Conservation (phyloP, 1,139 yeast species). For the Blastobotrys serpentis region DNA sequence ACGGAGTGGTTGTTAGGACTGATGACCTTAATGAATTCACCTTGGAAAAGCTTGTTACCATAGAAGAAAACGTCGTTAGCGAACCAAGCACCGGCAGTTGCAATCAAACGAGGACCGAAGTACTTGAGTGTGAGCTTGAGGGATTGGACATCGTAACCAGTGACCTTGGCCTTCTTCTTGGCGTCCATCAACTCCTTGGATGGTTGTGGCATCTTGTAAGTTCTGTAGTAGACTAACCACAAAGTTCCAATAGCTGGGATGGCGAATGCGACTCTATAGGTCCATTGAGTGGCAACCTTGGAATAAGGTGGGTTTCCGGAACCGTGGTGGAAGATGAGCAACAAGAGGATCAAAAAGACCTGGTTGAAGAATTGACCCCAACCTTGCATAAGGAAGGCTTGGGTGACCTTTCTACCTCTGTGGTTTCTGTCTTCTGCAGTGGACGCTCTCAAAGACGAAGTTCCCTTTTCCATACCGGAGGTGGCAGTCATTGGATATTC, state of each 20-base stretch:
- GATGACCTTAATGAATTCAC: constrained; percentile 61
- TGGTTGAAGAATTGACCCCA: constrained; percentile 47
- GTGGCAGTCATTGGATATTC: constrained; percentile 94
- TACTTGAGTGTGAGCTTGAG: constrained; percentile 46
- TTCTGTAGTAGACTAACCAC: constrained; percentile 42
- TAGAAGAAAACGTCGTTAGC: constrained; percentile 93
- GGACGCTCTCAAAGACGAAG: constrained; percentile 28
- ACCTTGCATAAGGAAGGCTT: constrained; percentile 45
- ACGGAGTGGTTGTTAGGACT: constrained; percentile 67
- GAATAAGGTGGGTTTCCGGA: constrained; percentile 44
- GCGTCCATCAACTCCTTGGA: constrained; percentile 33
- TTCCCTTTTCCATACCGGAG: constrained; percentile 42
- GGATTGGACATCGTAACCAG: constrained; percentile 39
- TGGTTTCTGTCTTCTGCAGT: constrained; percentile 40
- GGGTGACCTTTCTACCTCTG: constrained; percentile 43
- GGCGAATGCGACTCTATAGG: constrained; percentile 40
- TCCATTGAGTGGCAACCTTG: constrained; percentile 39
- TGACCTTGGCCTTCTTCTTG: constrained; percentile 37
- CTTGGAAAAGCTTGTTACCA: constrained; percentile 76
- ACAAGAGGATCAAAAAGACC: constrained; percentile 37
- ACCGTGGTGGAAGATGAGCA: constrained; percentile 48
- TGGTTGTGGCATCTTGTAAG: constrained; percentile 40
- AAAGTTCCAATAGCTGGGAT: constrained; percentile 42
- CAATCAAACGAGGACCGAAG: constrained; percentile 84
- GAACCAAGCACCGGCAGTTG: constrained; percentile 98